These are phyloP conservation scores for Tulasnella sp. DNA, from an alignment of 768 basidiomycete species.

Conservation along the genomic window DNA sequence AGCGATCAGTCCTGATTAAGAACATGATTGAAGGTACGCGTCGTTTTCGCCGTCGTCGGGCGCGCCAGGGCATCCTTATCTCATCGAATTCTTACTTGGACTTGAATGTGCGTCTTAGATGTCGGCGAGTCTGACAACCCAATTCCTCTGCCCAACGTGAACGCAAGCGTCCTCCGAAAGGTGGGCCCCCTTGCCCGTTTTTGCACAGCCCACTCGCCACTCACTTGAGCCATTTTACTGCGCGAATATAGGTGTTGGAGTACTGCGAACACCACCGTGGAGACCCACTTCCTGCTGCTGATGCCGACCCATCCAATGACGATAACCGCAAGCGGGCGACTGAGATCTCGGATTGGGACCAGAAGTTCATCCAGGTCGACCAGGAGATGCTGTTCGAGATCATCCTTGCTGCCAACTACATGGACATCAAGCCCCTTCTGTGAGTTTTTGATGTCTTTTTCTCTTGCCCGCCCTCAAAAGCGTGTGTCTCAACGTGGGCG, in stretches of 20 bases:
- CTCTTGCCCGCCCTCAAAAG: neutral
- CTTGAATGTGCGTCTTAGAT: conserved; percentile 46
- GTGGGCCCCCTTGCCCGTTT: conserved; percentile 40
- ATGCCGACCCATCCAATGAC: conserved; percentile 76
- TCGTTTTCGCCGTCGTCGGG: conserved; percentile 23
- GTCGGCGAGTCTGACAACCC: conserved; percentile 92
- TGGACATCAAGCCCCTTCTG: conserved; percentile 98
- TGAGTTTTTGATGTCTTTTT: conserved; percentile 42
- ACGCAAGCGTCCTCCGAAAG: conserved; percentile 90
- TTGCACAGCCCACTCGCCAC: neutral
- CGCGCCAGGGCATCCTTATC: neutral
- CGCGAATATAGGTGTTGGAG: conserved; percentile 81
- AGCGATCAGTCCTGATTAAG: conserved; percentile 95
- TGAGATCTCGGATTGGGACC: conserved; percentile 98
- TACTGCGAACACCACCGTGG: conserved; percentile 99
- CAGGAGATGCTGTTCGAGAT: conserved; percentile 99
- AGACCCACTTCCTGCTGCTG: conserved; percentile 87
- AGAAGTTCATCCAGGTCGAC: conserved; percentile 97
- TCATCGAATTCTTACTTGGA: neutral
- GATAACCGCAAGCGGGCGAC: conserved; percentile 97
- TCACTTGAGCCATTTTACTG: neutral
- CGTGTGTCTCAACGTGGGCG: neutral
- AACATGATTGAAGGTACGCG: conserved; percentile 95
- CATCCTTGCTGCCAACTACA: conserved; percentile 98
- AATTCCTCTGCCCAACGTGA: conserved; percentile 87